Base-by-base conservation (phyloP, 2,329 filamentous ascomycete species). In the Diatrype stigma region DNA sequence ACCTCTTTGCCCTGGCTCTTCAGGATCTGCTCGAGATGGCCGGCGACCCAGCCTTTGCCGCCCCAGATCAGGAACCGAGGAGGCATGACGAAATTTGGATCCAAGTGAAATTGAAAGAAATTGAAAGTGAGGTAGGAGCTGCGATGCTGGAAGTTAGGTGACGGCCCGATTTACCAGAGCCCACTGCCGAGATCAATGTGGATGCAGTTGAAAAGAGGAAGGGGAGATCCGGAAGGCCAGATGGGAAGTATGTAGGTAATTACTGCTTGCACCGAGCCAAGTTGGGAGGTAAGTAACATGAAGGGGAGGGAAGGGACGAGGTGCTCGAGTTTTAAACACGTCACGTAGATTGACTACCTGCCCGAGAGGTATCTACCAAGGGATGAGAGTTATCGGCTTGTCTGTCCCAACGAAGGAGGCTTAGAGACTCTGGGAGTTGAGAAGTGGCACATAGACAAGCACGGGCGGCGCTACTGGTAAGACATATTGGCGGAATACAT, bases 11-110 rank as follows among this genome's bases (percentile, higher is more conserved):
- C 81, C 63, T 84, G 78, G 51, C 68, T 65, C 63, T 81, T 72
- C 46, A 87, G 75, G 23, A 86, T 71, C 19, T 65, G 59, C 66
- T 83, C 79, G 47, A 87, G 75, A 60, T 85, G 82, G 48, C 80
- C 76, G 42, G 81, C 81, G 50, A 85, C 76, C 82, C 81, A 85
- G 61, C 83, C 82, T 58, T 77, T 73, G 57, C 76, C 80, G 50
- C 84, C 83, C 82, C 82, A 86, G 63, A 86, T 82, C 57, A 87
- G 76, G 66, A 79, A 85, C 59, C 75, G 73, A 59, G 34, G 73
- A 59, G 34, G 45, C 45, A 46, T 34, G 45, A 21, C n/a, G 23
- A 21, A 45, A n/a, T 17, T 23, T 30, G n/a, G 14, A n/a, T 17
- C 45, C 32, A 17, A 23, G 11, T 56, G 57, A 48, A 63, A 59